Evolutionary conservation across 176 grass and related monocot genomes (phyloP).

Genomic region (Phragmites australis): DNA sequence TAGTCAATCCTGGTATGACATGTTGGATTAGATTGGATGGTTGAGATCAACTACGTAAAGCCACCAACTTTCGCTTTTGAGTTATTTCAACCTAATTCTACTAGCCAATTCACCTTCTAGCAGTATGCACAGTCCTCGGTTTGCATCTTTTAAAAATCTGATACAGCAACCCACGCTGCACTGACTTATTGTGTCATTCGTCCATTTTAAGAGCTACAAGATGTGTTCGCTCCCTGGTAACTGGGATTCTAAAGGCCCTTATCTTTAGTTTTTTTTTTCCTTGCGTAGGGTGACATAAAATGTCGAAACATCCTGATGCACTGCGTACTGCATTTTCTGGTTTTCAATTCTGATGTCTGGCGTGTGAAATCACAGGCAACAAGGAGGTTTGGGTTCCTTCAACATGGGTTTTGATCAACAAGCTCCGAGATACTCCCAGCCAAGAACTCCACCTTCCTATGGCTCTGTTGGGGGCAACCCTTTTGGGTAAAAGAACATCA

Average conservation of each 20-base stretch:
- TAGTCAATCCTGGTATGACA: background rate
- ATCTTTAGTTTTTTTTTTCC: background rate
- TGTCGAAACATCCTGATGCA: background rate
- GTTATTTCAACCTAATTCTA: slow-evolving; percentile 21
- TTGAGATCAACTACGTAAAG: background rate
- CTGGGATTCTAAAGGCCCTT: background rate
- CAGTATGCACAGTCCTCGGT: background rate
- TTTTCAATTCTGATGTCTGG: background rate
- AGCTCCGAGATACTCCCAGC: slow-evolving; percentile 62
- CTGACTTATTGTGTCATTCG: background rate
- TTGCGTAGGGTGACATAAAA: background rate
- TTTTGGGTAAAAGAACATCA: slow-evolving; percentile 55
- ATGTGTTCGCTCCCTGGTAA: background rate
- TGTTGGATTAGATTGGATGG: slow-evolving; percentile 9
- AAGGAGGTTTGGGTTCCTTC: slow-evolving; percentile 55
- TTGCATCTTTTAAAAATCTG: background rate
- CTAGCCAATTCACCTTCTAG: background rate
- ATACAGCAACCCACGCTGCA: background rate
- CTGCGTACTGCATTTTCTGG: slow-evolving; percentile 4
- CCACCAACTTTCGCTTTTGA: background rate
- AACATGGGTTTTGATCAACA: slow-evolving; percentile 64
- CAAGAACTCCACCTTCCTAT: slow-evolving; percentile 64
- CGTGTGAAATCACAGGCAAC: slow-evolving; percentile 65
- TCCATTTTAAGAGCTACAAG: background rate
- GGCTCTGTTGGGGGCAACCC: slow-evolving; percentile 76